Conservation (phyloP, 1,284 basidiomycete species). For the Marasmius fiardii region DNA sequence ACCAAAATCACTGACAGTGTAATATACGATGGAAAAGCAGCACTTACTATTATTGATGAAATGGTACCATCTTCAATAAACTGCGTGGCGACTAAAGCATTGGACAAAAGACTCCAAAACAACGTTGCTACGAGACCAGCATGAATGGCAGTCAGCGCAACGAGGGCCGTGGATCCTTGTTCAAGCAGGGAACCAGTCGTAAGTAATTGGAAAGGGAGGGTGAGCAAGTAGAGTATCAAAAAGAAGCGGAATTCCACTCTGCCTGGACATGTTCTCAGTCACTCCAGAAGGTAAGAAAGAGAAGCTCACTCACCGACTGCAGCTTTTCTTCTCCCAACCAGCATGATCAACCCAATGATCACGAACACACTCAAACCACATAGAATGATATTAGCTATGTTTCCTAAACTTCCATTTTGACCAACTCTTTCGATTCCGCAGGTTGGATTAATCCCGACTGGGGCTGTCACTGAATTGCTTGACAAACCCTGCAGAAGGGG, state of each 20-base stretch:
- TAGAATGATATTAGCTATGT: conserved; percentile 58
- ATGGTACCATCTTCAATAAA: conserved; percentile 81
- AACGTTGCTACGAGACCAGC: conserved; percentile 65
- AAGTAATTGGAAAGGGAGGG: conserved; percentile 74
- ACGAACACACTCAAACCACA: conserved; percentile 50
- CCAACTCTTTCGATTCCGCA: conserved; percentile 51
- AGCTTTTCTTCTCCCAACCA: conserved; percentile 30
- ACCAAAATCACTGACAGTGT: neutral
- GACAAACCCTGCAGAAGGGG: conserved; percentile 36
- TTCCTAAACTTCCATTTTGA: conserved; percentile 46
- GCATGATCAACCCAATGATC: conserved; percentile 34
- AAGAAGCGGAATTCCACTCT: conserved; percentile 68
- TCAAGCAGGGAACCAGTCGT: conserved; percentile 73
- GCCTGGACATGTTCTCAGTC: conserved; percentile 37
- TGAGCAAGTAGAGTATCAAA: conserved; percentile 64
- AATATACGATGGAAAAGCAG: conserved; percentile 1
- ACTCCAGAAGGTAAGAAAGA: neutral
- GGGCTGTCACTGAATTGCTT: conserved; percentile 39
- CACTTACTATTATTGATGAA: conserved; percentile 62
- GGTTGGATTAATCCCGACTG: conserved; percentile 54
- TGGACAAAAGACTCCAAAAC: conserved; percentile 78
- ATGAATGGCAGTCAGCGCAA: conserved; percentile 75
- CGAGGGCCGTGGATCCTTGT: conserved; percentile 71
- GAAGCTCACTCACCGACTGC: conserved; percentile 45
- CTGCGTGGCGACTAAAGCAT: conserved; percentile 79